A percentile compares a stretch with the other conserved stretches of the same genome.
phyloP scores from a whole-genome alignment of 2,329 filamentous ascomycete species.

The Leptographium procerum region DNA sequence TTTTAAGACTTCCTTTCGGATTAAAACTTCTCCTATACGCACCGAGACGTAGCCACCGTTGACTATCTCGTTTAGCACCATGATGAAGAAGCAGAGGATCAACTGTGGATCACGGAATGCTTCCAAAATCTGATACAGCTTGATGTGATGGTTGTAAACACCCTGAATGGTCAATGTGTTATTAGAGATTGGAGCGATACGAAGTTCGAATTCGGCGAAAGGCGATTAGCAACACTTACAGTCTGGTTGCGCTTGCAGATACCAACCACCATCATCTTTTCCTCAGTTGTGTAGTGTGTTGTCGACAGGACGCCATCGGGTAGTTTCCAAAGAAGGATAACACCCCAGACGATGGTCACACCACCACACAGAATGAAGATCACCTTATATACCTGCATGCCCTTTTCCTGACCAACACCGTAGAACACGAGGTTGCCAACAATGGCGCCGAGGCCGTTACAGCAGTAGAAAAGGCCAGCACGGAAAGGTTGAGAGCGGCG shows the following conservation, averaged over 20 bases:
- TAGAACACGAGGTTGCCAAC: constrained; percentile 47
- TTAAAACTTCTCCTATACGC: no score
- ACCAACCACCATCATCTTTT: constrained; percentile 40
- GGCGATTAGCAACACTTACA: no score
- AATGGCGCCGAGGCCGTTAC: constrained; percentile 48
- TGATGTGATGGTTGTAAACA: constrained; percentile 30
- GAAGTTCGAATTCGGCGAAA: no score
- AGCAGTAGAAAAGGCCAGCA: constrained; percentile 41
- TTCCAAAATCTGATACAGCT: constrained; percentile 33
- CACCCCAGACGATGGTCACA: constrained; percentile 42
- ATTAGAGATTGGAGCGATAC: no score
- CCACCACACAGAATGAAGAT: constrained; percentile 48
- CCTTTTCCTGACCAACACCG: constrained; percentile 45
- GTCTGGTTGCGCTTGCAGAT: constrained; percentile 27
- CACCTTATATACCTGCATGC: constrained; percentile 40
- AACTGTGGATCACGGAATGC: constrained; percentile 42
- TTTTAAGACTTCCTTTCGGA: no score
- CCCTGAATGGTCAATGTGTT: no score
- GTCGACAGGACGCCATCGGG: constrained; percentile 51
- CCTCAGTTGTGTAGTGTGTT: constrained; percentile 43
- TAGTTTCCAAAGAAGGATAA: constrained; percentile 44
- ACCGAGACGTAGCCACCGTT: background rate
- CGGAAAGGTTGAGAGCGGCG: constrained; percentile 35
- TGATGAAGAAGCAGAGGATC: constrained; percentile 40
- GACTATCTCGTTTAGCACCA: background rate